Conservation (phyloP, 345 rosid genomes). For the Citrus inodora region DNA sequence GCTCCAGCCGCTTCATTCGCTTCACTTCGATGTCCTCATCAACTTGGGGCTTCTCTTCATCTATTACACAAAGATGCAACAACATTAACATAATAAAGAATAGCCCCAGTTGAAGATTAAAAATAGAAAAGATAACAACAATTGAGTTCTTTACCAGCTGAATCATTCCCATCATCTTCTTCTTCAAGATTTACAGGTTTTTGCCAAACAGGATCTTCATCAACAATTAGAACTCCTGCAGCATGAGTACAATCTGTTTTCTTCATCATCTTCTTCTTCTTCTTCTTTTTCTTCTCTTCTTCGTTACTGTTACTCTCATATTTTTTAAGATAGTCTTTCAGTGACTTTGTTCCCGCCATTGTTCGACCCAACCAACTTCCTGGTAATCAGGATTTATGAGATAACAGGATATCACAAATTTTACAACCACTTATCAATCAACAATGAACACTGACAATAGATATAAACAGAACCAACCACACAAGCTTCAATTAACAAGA, state of each 20-base stretch:
- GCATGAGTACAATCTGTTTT: slow-evolving; percentile 28
- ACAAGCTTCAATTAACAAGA: no score
- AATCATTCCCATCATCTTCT: slow-evolving; percentile 62
- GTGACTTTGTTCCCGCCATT: slow-evolving; percentile 43
- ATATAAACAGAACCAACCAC: no score
- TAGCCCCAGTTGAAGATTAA: slow-evolving; percentile 4
- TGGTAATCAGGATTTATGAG: background rate
- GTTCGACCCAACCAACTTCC: slow-evolving; percentile 3
- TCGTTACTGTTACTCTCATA: slow-evolving; percentile 47
- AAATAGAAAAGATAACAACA: background rate
- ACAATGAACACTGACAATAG: no score
- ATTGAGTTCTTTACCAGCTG: slow-evolving; percentile 46
- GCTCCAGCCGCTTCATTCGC: slow-evolving; percentile 80
- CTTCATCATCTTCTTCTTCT: slow-evolving; percentile 56
- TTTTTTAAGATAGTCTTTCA: slow-evolving; percentile 76
- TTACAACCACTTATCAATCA: no score
- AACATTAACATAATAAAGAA: background rate
- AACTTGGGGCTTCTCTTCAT: slow-evolving; percentile 68
- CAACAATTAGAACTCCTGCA: slow-evolving; percentile 67
- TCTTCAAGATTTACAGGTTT: slow-evolving; percentile 56
- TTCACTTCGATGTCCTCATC: slow-evolving; percentile 89
- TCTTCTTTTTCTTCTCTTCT: slow-evolving; percentile 62
- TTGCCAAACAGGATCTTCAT: slow-evolving; percentile 93
- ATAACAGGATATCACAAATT: background rate
- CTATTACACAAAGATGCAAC: slow-evolving; percentile 19